These are phyloP conservation scores for Pisolithus sp. DNA, from an alignment of 768 basidiomycete species.

Conservation along the genomic window DNA sequence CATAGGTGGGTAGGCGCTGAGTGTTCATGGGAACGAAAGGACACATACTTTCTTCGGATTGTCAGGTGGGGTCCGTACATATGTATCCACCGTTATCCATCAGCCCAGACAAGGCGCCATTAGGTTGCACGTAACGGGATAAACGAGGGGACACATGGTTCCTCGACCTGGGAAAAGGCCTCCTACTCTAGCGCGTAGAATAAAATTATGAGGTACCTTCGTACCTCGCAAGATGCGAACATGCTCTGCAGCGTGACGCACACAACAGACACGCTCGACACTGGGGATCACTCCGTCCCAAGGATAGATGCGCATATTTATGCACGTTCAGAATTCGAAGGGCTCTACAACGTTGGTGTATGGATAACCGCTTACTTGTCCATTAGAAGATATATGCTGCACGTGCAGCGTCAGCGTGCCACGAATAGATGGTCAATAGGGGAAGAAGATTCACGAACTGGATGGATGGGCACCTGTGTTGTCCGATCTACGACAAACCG, in stretches of 20 bases:
- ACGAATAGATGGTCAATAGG: not conserved
- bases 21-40: not conserved
- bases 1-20: constrained; percentile 5
- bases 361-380: constrained; percentile 50
- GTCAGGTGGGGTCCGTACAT: constrained; percentile 68
- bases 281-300: constrained; percentile 85
- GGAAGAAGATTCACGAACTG: constrained; percentile 41
- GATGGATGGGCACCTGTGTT: constrained; percentile 68
- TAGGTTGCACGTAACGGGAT: constrained; percentile 1
- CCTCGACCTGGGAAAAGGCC: constrained; percentile 37
- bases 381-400: no score
- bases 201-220: constrained; percentile 2
- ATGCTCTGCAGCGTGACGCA: constrained; percentile 88
- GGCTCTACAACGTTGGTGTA: not conserved
- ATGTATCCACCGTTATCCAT: constrained; percentile 80
- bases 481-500: constrained; percentile 70
- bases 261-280: constrained; percentile 74
- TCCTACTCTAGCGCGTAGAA: not conserved
- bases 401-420: constrained; percentile 8
- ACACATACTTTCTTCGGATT: constrained; percentile 83
- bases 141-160: constrained; percentile 45
- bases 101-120: constrained; percentile 42
- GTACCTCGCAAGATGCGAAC: constrained; percentile 87
- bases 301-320: constrained; percentile 89
- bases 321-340: constrained; percentile 9